A percentile compares a stretch with the other conserved stretches of the same genome.
Evolutionary conservation across 2,329 filamentous ascomycete genomes (phyloP).

Genomic region (Emmonsia crescens): DNA sequence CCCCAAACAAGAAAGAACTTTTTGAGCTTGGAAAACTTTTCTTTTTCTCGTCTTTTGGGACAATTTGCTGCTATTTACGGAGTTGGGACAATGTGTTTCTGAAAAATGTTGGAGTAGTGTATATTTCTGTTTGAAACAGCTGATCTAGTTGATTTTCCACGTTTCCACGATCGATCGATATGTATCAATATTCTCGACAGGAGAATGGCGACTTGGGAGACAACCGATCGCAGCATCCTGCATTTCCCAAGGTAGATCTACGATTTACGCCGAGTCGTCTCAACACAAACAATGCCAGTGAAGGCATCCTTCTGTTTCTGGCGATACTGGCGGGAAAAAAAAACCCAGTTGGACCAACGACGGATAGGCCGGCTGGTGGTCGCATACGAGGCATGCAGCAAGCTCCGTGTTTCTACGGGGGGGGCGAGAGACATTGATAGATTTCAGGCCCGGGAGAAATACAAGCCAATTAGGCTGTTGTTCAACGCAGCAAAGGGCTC

Average conservation of each 20-base stretch:
- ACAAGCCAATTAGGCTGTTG: neutral
- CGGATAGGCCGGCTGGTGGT: neutral
- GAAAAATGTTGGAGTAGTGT: neutral
- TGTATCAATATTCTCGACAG: too few species aligned
- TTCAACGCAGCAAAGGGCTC: neutral
- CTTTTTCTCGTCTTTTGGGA: neutral
- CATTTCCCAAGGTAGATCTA: neutral
- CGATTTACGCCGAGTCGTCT: neutral
- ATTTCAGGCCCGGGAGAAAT: neutral
- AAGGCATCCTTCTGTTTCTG: neutral
- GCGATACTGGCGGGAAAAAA: neutral
- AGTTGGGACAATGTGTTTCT: neutral
- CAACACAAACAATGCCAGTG: neutral
- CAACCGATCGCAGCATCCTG: neutral
- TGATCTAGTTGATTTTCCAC: neutral
- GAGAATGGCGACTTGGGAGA: neutral
- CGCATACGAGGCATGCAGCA: neutral
- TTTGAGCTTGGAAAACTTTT: neutral
- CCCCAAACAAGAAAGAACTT: neutral
- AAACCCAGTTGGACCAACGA: neutral
- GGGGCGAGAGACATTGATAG: too few species aligned
- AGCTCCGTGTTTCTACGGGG: neutral
- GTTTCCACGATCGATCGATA: neutral
- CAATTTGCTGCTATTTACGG: neutral
- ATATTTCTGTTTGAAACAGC: neutral